phyloP scores from a whole-genome alignment of 1,139 yeast genomes.

The Hanseniaspora uvarum region DNA sequence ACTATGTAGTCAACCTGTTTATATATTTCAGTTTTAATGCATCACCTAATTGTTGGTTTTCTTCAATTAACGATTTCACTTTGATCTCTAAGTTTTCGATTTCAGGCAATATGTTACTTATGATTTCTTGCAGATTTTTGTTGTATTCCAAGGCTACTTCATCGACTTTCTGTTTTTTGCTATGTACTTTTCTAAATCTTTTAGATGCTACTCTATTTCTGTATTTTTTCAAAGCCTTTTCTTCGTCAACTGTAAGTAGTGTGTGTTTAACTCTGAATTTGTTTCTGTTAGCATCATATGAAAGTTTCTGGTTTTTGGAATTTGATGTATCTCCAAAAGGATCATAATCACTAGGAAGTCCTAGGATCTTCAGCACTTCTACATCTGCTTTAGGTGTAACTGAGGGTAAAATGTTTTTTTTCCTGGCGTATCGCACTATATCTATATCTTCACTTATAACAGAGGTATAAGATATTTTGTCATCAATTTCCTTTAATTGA shows the following conservation, averaged over 20 bases:
- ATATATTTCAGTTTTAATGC: conserved; percentile 9
- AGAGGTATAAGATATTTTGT: not conserved
- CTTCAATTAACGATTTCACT: not conserved
- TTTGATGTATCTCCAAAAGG: not conserved
- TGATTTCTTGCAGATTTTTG: not conserved
- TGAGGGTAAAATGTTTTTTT: not conserved
- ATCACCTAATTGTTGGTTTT: conserved; percentile 4
- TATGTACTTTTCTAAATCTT: conserved; percentile 8
- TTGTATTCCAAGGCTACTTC: not conserved
- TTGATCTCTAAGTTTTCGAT: not conserved
- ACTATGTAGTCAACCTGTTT: conserved; percentile 6
- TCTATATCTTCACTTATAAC: conserved; percentile 1
- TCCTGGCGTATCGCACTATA: not conserved
- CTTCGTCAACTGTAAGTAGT: not conserved
- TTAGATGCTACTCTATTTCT: conserved; percentile 14
- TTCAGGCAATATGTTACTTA: not conserved
- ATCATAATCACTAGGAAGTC: conserved; percentile 3
- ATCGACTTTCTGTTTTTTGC: conserved; percentile 3
- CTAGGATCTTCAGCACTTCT: conserved; percentile 4
- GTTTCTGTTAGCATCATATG: not conserved
- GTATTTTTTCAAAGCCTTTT: conserved; percentile 7
- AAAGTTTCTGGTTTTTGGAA: not conserved
- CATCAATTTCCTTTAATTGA: not conserved
- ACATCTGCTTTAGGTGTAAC: conserved; percentile 3
- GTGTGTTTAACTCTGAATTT: conserved; percentile 12